Percentiles rank a stretch among this genome's conserved stretches.
phyloP scores from a whole-genome alignment of 495 filamentous ascomycete genomes.

The Lasiosphaeria miniovina region DNA sequence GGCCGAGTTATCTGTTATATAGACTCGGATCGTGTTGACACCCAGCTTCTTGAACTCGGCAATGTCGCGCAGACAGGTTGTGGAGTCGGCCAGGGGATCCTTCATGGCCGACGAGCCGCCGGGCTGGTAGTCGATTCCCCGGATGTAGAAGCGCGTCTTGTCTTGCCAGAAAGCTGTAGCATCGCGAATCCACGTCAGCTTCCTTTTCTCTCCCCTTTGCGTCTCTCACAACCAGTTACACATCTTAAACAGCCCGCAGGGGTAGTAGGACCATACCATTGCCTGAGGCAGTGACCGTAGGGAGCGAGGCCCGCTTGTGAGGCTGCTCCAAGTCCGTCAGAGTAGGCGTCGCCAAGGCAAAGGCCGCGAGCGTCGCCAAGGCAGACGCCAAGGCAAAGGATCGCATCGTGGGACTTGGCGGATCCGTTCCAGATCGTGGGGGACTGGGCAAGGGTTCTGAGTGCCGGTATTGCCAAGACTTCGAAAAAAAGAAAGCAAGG shows the following conservation, averaged over 20 bases:
- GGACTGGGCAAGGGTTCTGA: background rate
- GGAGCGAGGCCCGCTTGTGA: conserved; percentile 42
- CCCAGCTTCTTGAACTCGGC: conserved; percentile 78
- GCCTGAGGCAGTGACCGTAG: conserved; percentile 45
- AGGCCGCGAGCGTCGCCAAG: conserved; percentile 48
- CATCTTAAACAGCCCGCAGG: background rate
- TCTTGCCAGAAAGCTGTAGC: conserved; percentile 80
- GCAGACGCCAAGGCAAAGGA: conserved; percentile 39
- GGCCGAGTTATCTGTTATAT: conserved; percentile 84
- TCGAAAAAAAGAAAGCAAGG: conserved; percentile 1
- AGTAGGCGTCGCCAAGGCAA: conserved; percentile 57
- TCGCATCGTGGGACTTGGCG: conserved; percentile 17
- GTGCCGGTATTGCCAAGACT: background rate
- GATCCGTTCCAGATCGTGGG: conserved; percentile 3
- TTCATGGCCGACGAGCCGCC: conserved; percentile 74
- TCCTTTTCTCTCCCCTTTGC: background rate
- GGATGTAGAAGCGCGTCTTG: conserved; percentile 81
- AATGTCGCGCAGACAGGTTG: conserved; percentile 78
- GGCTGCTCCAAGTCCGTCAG: conserved; percentile 56
- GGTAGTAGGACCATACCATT: conserved; percentile 38
- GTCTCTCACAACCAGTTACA: background rate
- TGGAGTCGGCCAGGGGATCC: conserved; percentile 75
- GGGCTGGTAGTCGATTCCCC: conserved; percentile 94
- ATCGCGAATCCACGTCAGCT: background rate
- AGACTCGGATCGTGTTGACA: conserved; percentile 88